Evolutionary conservation across 176 grass and related monocot species (phyloP).

Genomic region (Carex cristatella): DNA sequence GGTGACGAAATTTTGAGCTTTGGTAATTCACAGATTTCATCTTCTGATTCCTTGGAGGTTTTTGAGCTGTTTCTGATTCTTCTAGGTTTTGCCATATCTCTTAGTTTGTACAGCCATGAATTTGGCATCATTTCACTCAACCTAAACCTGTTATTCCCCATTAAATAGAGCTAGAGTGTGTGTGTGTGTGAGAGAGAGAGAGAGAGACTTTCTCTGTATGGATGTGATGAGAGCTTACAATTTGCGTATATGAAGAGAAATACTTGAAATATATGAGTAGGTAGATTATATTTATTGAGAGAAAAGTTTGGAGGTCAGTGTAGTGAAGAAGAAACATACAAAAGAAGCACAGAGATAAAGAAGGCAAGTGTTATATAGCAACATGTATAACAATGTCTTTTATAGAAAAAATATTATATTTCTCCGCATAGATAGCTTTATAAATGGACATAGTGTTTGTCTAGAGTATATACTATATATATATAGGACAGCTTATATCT

Average conservation of each 20-base stretch:
- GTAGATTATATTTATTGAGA: not conserved
- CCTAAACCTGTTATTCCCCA: conserved; percentile 38
- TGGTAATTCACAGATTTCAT: not conserved
- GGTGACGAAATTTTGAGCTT: not conserved
- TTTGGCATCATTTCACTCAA: conserved; percentile 40
- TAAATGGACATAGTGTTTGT: not conserved
- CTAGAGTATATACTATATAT: not conserved
- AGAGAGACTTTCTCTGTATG: not conserved
- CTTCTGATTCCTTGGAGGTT: not conserved
- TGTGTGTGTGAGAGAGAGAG: too few species aligned
- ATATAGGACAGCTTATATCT: not conserved
- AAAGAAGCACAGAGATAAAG: not conserved
- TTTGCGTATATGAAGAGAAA: not conserved
- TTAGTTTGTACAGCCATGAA: conserved; percentile 86
- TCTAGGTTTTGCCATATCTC: conserved; percentile 29
- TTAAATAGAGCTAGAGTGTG: not conserved
- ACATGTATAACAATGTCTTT: not conserved
- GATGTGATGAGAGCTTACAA: not conserved
- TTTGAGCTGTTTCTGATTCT: conserved; percentile 28
- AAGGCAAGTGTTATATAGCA: not conserved
- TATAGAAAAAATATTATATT: not conserved
- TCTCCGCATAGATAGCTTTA: not conserved
- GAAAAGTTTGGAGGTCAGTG: not conserved
- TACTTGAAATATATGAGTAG: not conserved
- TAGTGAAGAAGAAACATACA: not conserved